A percentile compares a stretch with the other conserved stretches of the same genome.
Conservation (phyloP, 148 eudicot genomes). For the Selenicereus undatus region DNA sequence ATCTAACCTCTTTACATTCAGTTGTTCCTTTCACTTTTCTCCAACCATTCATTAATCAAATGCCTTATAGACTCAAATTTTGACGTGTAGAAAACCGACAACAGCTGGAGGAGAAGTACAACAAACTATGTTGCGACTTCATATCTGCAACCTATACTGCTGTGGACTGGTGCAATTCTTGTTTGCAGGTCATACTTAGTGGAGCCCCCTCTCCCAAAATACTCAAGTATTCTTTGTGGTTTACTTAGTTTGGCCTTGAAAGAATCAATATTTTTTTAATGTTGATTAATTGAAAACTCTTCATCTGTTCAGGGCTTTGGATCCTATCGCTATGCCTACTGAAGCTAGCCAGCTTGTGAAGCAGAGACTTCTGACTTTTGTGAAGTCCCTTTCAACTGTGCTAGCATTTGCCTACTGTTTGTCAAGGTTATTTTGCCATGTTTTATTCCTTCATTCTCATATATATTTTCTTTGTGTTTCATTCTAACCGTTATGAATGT, state of each 20-base stretch:
- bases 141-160: slow-evolving; percentile 78
- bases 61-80: slow-evolving; percentile 17
- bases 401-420: slow-evolving; percentile 79
- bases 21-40: background rate
- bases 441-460: background rate
- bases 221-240: background rate
- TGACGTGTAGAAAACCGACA: slow-evolving; percentile 63
- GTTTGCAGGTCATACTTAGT: slow-evolving; percentile 66
- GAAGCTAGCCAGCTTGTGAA: slow-evolving; percentile 84
- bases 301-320: slow-evolving; percentile 54
- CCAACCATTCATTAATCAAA: background rate
- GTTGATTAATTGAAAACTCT: slow-evolving; percentile 12
- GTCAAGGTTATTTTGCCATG: slow-evolving; percentile 47
- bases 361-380: slow-evolving; percentile 69
- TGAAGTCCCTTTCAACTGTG: slow-evolving; percentile 85
- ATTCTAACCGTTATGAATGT: background rate
- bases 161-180: slow-evolving; percentile 82
- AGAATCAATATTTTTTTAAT: background rate
- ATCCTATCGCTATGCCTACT: slow-evolving; percentile 73
- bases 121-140: slow-evolving; percentile 64
- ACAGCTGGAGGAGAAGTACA: slow-evolving; percentile 77
- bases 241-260: background rate
- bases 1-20: background rate
- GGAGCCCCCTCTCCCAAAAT: background rate
- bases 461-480: background rate